These are phyloP conservation scores for Trichaptum fuscoviolaceum DNA, from an alignment of 768 basidiomycete genomes.

Conservation along the genomic window DNA sequence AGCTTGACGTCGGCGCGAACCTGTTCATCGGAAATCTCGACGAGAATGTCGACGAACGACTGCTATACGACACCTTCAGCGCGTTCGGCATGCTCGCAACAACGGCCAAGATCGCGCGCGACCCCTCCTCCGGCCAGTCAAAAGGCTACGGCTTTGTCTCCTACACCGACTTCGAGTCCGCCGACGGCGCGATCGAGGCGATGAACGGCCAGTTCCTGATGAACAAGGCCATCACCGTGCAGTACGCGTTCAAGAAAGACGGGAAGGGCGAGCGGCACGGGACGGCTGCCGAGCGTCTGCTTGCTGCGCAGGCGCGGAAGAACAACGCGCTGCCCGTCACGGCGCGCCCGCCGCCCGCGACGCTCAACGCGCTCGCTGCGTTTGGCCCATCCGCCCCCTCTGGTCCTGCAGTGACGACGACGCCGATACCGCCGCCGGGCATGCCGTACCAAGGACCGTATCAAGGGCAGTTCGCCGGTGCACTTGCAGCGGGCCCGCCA, in stretches of 20 bases:
- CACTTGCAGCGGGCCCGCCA: slow-evolving; percentile 69
- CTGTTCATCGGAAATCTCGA: slow-evolving; percentile 95
- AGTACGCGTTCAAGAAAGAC: slow-evolving; percentile 99
- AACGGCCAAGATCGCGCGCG: slow-evolving; percentile 90
- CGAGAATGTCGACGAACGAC: slow-evolving; percentile 88
- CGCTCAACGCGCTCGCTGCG: slow-evolving; percentile 70
- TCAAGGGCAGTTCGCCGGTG: slow-evolving; percentile 92
- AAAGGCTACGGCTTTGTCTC: slow-evolving; percentile 98
- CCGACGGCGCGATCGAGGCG: slow-evolving; percentile 92
- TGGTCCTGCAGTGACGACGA: slow-evolving; percentile 13
- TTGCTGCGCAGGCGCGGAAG: slow-evolving; percentile 93
- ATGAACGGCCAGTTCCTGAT: slow-evolving; percentile 98
- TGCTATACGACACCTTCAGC: slow-evolving; percentile 92
- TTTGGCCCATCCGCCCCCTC: slow-evolving; percentile 22
- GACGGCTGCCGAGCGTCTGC: slow-evolving; percentile 90
- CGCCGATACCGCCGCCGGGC: slow-evolving; percentile 37
- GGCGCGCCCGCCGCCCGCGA: slow-evolving; percentile 59
- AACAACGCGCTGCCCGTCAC: slow-evolving; percentile 85
- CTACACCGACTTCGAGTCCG: slow-evolving; percentile 95
- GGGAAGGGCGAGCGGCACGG: slow-evolving; percentile 98
- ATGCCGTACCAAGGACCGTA: slow-evolving; percentile 72
- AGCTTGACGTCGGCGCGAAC: slow-evolving; percentile 96
- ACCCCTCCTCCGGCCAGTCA: slow-evolving; percentile 75
- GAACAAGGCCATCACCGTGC: slow-evolving; percentile 96
- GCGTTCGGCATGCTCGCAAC: slow-evolving; percentile 92